Conservation (phyloP, 257 asterid genomes). For the Rhazya stricta region DNA sequence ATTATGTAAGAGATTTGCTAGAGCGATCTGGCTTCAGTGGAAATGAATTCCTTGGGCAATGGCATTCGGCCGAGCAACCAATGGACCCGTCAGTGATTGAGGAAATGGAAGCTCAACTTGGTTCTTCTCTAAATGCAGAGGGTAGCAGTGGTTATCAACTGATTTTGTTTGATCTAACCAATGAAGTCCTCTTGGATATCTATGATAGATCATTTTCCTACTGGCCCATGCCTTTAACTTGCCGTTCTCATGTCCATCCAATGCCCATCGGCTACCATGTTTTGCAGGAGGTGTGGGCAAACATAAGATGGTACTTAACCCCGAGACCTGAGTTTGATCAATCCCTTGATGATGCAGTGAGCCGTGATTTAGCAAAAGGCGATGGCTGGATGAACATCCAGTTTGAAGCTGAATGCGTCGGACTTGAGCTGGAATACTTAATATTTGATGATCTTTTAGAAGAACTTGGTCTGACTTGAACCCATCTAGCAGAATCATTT, state of each 20-base stretch:
- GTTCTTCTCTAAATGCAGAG: conserved; percentile 25
- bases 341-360: conserved; percentile 50
- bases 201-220: conserved; percentile 55
- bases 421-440: conserved; percentile 57
- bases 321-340: conserved; percentile 39
- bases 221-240: conserved; percentile 59
- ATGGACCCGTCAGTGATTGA: conserved; percentile 50
- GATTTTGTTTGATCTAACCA: conserved; percentile 60
- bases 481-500: neutral
- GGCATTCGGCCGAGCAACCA: conserved; percentile 58
- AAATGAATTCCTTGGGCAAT: conserved; percentile 40
- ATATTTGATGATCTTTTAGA: conserved; percentile 65
- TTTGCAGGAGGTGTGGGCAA: conserved; percentile 70
- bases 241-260: conserved; percentile 40
- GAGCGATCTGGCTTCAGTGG: conserved; percentile 61
- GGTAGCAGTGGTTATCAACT: conserved; percentile 36
- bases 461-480: conserved; percentile 29
- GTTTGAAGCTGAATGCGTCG: conserved; percentile 63
- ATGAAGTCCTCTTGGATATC: conserved; percentile 55
- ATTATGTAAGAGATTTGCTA: conserved; percentile 52
- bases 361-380: conserved; percentile 40
- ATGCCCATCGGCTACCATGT: conserved; percentile 58
- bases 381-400: conserved; percentile 79
- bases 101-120: conserved; percentile 43
- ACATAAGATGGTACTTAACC: conserved; percentile 37